These are phyloP conservation scores for Eucalyptus tenuipes DNA, from an alignment of 345 rosid species.

Conservation along the genomic window DNA sequence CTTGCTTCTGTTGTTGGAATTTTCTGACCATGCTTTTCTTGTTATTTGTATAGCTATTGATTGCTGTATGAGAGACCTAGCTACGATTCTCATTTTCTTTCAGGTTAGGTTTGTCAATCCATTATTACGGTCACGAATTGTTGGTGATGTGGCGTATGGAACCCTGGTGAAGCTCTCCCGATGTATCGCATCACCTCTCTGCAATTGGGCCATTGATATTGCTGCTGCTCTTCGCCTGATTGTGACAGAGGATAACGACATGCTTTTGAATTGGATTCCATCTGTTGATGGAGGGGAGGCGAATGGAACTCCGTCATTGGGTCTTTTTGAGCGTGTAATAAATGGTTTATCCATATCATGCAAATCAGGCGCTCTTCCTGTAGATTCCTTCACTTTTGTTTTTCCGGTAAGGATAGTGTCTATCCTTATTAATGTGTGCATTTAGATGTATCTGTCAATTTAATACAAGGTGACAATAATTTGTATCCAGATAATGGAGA, in stretches of 20 bases:
- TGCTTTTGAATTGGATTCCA: constrained; percentile 36
- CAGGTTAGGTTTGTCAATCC: constrained; percentile 84
- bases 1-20: background rate
- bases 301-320: constrained; percentile 28
- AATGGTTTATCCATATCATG: constrained; percentile 62
- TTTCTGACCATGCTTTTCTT: background rate
- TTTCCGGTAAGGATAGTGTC: constrained; percentile 56
- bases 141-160: constrained; percentile 67
- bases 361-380: constrained; percentile 89
- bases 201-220: constrained; percentile 91
- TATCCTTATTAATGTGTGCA: background rate
- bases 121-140: constrained; percentile 68
- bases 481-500: constrained; percentile 69
- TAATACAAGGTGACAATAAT: background rate
- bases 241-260: constrained; percentile 40
- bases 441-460: background rate
- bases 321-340: constrained; percentile 78
- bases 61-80: background rate
- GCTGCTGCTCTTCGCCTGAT: constrained; percentile 86
- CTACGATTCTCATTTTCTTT: background rate
- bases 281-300: constrained; percentile 34
- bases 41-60: background rate
- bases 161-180: constrained; percentile 74
- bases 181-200: constrained; percentile 75
- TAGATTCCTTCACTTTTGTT: constrained; percentile 85